Base-by-base conservation (phyloP, 208 protist species). In the Wallacemonas sp. region DNA sequence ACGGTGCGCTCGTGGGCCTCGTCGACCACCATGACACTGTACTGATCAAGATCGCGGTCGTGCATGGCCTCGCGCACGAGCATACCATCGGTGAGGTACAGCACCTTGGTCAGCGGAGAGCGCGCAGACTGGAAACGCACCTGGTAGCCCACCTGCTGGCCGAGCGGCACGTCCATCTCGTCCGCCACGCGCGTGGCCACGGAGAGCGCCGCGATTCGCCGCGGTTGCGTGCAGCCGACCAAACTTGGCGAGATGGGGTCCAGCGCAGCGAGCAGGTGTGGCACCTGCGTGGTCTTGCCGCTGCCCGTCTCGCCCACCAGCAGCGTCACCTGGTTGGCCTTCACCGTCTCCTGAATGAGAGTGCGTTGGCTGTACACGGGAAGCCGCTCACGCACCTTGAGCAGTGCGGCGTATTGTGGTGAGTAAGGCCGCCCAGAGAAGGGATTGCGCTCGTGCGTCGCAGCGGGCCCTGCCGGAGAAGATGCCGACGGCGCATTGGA, bases 1-100 rank as follows among this genome's bases (percentile, higher is more conserved):
- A 99, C 92, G 5, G 98, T 99, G 26, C 99, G 85, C 86, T 99
- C 99, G 75, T 99, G 99, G 7, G 98, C 99, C 84, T 99, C 99
- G 79, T 99, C 99, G 0, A 99, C 88, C 39, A 99, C 98, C 32
- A 99, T 89, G 2, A 98, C 87, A 46, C 82, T 84, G 85, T 99
- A 99, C 22, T 86, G 61, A 5, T 20, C 52, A 2, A 99, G 67
- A n/a, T 93, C 57, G 7, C 81, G 66, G 72, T 99, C 98, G 22
- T 85, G 61, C 28, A 99, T 75, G 26, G 54, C 78, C 79, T 99
- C 98, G 32, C 98, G 92, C 31, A 99, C 80, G 28, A 99, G 78
- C 92, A 99, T 99, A 79, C 98, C 98, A 81, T 99, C 98, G 7
- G 99, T 99, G 84, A 99, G 95, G 82, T 99, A 99, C 39, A 99